Percentiles rank a stretch among this genome's conserved stretches.
phyloP scores from a whole-genome alignment of 1,284 basidiomycete genomes.

The Moniliophthora roreri region DNA sequence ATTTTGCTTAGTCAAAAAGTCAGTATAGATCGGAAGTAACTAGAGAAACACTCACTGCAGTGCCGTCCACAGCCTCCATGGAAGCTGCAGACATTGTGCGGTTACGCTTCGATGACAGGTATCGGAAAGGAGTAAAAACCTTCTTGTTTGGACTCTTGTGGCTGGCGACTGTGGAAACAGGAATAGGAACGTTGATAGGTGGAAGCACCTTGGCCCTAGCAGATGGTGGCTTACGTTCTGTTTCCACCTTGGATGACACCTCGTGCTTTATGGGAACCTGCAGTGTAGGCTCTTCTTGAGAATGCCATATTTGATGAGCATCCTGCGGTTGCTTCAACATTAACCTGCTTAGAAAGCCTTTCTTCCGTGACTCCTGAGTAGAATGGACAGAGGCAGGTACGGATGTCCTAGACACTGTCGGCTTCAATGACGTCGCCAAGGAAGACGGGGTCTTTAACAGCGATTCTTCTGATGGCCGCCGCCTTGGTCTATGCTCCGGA shows the following conservation, averaged over 20 bases:
- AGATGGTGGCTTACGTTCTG: constrained; percentile 9
- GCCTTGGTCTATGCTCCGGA: constrained; percentile 1
- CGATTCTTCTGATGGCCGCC: constrained; percentile 39
- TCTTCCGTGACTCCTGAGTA: constrained; percentile 30
- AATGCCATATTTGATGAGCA: background rate
- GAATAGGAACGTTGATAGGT: constrained; percentile 26
- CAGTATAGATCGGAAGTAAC: constrained; percentile 15
- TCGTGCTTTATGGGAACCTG: background rate
- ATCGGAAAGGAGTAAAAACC: constrained; percentile 61
- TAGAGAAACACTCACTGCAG: constrained; percentile 53
- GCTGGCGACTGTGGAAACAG: constrained; percentile 20
- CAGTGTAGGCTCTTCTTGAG: background rate
- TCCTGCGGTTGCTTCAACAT: constrained; percentile 15
- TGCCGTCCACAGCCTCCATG: constrained; percentile 72
- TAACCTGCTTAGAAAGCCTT: constrained; percentile 35
- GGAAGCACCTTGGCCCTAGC: constrained; percentile 28
- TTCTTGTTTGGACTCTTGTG: constrained; percentile 42
- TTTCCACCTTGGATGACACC: background rate
- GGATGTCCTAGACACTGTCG: constrained; percentile 35
- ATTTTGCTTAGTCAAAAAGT: constrained; percentile 44
- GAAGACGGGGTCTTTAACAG: constrained; percentile 56
- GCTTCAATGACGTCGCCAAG: constrained; percentile 42
- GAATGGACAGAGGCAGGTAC: constrained; percentile 36
- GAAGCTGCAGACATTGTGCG: constrained; percentile 61
- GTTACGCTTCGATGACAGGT: constrained; percentile 50